phyloP scores from a whole-genome alignment of 1,284 basidiomycete genomes.

The Boletus sp. region DNA sequence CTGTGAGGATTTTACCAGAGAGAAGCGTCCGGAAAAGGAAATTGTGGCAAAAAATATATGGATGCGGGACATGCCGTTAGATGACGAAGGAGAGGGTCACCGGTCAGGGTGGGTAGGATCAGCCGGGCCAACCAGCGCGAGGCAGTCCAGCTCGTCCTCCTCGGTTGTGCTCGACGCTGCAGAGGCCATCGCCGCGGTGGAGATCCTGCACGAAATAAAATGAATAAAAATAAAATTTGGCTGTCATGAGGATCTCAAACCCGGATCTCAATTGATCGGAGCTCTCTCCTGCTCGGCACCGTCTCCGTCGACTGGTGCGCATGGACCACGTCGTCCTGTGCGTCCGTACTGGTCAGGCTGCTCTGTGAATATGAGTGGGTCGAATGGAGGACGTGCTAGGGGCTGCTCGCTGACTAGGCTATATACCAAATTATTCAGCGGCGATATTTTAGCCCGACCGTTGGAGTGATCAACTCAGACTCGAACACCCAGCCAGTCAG shows the following conservation, averaged over 20 bases:
- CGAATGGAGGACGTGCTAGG: neutral
- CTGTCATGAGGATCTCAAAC: constrained; percentile 22
- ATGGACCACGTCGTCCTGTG: constrained; percentile 6
- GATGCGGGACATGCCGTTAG: constrained; percentile 19
- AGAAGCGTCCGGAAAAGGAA: constrained; percentile 28
- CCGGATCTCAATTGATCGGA: constrained; percentile 33
- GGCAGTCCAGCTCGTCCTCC: no score
- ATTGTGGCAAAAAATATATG: constrained; percentile 13
- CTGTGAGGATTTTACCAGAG: constrained; percentile 10
- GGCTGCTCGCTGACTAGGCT: neutral
- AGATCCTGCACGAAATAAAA: neutral
- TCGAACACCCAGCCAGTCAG: constrained; percentile 11
- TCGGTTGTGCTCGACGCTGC: no score
- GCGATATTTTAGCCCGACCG: constrained; percentile 27
- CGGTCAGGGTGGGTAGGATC: neutral
- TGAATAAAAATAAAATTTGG: neutral
- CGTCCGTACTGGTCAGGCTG: neutral
- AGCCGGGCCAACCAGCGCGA: no score
- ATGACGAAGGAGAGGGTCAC: neutral
- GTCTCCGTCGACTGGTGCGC: constrained; percentile 11
- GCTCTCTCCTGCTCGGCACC: constrained; percentile 24
- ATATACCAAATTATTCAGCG: constrained; percentile 29
- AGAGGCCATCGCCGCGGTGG: no score
- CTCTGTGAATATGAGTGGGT: neutral
- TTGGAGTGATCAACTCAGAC: constrained; percentile 22